These are phyloP conservation scores for Penicillium fuscoglaucum DNA, from an alignment of 2,329 filamentous ascomycete genomes.

Conservation along the genomic window DNA sequence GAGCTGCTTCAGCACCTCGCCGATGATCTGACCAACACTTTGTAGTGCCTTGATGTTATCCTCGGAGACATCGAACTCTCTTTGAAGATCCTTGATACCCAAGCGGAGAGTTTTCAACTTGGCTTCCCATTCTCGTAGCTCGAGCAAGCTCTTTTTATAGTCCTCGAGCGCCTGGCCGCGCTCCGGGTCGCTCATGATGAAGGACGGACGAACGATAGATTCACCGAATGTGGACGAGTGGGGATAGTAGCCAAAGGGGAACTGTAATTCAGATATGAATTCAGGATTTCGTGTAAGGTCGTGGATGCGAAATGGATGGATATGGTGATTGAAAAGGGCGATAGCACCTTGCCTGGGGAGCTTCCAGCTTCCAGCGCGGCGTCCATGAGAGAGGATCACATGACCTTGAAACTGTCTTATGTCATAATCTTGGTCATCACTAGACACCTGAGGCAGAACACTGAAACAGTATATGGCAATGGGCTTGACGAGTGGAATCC, in stretches of 20 bases:
- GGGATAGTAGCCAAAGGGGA: neutral
- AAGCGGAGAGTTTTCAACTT: conserved; percentile 92
- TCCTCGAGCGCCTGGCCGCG: conserved; percentile 69
- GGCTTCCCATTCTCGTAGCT: conserved; percentile 97
- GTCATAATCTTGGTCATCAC: conserved; percentile 18
- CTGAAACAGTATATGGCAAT: no score
- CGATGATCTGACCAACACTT: conserved; percentile 98
- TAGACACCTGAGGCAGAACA: conserved; percentile 7
- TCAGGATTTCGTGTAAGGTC: neutral
- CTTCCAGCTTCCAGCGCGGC: conserved; percentile 31
- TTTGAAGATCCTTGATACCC: conserved; percentile 93
- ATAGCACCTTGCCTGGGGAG: conserved; percentile 29
- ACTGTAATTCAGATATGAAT: neutral
- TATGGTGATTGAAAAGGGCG: conserved; percentile 19
- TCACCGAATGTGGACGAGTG: conserved; percentile 1
- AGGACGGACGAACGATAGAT: conserved; percentile 12
- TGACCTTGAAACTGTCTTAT: conserved; percentile 17
- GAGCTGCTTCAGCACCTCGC: conserved; percentile 96
- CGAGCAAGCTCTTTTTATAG: conserved; percentile 79
- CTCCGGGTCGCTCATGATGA: conserved; percentile 53
- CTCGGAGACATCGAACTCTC: conserved; percentile 94
- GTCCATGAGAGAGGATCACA: conserved; percentile 23
- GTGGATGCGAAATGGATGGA: conserved; percentile 12
- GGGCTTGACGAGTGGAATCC: no score
- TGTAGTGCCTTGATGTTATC: conserved; percentile 99